Percentiles rank a stretch among this genome's conserved stretches.
These are phyloP conservation scores for Colletotrichum zoysiae DNA, from an alignment of 2,329 filamentous ascomycete genomes.

Conservation along the genomic window DNA sequence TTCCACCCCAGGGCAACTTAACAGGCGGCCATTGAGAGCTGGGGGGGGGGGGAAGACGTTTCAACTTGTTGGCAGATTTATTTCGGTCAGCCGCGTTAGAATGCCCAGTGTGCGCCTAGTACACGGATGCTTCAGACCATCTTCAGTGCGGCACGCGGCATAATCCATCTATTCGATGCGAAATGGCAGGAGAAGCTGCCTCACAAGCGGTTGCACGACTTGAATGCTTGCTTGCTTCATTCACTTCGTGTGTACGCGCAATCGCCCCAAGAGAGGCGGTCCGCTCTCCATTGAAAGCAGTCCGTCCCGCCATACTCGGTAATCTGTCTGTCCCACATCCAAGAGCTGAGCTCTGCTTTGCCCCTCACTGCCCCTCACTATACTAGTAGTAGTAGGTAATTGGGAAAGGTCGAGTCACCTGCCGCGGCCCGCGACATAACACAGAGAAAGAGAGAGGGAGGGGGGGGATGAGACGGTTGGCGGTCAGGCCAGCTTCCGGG, in stretches of 20 bases:
- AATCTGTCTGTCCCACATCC: background rate
- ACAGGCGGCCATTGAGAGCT: background rate
- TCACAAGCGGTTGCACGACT: background rate
- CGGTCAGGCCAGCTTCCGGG: too few species aligned
- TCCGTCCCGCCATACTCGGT: background rate
- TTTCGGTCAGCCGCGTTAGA: background rate
- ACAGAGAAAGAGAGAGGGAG: too few species aligned
- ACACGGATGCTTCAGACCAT: background rate
- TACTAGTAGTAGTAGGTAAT: too few species aligned
- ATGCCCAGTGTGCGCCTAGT: background rate
- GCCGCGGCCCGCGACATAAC: slow-evolving; percentile 9
- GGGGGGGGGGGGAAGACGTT: background rate
- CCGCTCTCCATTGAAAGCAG: background rate
- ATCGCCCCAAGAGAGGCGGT: background rate
- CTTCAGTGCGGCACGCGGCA: background rate
- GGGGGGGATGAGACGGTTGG: too few species aligned
- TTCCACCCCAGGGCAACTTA: background rate
- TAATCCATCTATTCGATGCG: background rate
- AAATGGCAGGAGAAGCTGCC: background rate
- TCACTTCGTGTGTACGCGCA: background rate
- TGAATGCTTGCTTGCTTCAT: slow-evolving; percentile 11
- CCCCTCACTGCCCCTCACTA: slow-evolving; percentile 8
- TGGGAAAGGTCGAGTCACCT: background rate
- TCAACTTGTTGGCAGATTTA: background rate
- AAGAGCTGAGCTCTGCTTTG: slow-evolving; percentile 9